Base-by-base conservation (phyloP, 805 yeast species). In the Trichomonascus vanleenenianus region DNA sequence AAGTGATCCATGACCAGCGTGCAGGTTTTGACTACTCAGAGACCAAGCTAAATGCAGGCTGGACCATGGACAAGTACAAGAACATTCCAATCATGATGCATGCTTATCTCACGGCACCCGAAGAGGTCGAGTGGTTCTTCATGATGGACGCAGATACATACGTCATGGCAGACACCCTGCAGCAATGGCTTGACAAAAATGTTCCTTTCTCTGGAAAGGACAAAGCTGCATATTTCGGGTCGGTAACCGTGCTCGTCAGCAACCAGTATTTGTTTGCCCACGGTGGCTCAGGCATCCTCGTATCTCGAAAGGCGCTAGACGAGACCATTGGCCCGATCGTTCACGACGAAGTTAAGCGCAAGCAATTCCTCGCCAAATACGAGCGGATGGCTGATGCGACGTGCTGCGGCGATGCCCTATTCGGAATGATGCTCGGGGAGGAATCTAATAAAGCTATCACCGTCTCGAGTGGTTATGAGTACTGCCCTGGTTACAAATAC, bases 401-500 rank as follows among this genome's bases (percentile, higher is more conserved):
- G 30, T 65, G 68, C 55, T 65, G 68, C 42, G 71, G 71, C 8
- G 71, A 66, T 40, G 52, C 51, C 25, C 54, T 64, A 44, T 53
- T 65, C 6, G 63, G 63, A 3, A 38, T 46, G 32, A 49, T 55
- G 31, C 53, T 64, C 3, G 30, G 35, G 2, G 58, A 53, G 7
- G 50, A 41, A 30, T 30, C 31, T 15, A 44, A 32, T 15, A 14
- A n/a, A n/a, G n/a, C n/a, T n/a, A n/a, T 50, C 18, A 37, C 45
- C 16, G 37, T 18, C 18, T 48, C 55, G 6, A 25, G 27, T n/a
- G 30, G 41, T 18, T 46, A 48, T 36, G 45, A 50, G 12, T 32
- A 38, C 18, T 44, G 18, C 3, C 15, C 14, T 3, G 16, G 30
- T 8, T 25, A 8, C 30, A 22, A 15, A n/a, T 30, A 4, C 14